Conservation (phyloP, 169 alveolate species). For the Plasmodium adleri region DNA sequence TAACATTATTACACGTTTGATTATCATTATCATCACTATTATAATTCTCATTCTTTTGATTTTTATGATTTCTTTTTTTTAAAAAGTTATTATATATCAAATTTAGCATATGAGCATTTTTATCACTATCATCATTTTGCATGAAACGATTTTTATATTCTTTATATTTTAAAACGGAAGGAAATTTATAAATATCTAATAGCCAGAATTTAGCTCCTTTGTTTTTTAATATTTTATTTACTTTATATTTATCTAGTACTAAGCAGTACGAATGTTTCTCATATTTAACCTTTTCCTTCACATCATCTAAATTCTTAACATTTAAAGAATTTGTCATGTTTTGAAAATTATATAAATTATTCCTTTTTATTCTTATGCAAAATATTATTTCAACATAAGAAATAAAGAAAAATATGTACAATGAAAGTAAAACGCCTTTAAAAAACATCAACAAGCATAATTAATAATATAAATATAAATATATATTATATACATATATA, state of each 20-base stretch:
- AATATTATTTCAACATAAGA: slow-evolving; percentile 8
- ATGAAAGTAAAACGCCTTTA: not conserved
- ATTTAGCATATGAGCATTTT: slow-evolving; percentile 2
- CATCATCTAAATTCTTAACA: slow-evolving; percentile 39
- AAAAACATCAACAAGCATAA: too few species aligned
- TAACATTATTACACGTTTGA: not conserved
- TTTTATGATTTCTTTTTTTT: not conserved
- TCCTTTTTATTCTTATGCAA: slow-evolving; percentile 6
- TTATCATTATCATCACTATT: not conserved
- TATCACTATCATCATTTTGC: not conserved
- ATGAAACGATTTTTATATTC: slow-evolving; percentile 20
- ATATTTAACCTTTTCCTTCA: slow-evolving; percentile 37
- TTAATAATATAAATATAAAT: too few species aligned
- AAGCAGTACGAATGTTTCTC: slow-evolving; percentile 40
- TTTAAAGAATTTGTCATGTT: slow-evolving; percentile 13
- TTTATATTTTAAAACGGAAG: slow-evolving; percentile 30
- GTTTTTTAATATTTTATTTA: slow-evolving; percentile 37
- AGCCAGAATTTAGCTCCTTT: slow-evolving; percentile 38
- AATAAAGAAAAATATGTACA: slow-evolving; percentile 2
- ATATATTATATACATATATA: too few species aligned
- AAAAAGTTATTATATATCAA: slow-evolving; percentile 4
- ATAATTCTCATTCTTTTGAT: not conserved
- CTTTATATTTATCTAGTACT: slow-evolving; percentile 37
- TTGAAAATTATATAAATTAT: slow-evolving; percentile 16
- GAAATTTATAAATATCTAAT: slow-evolving; percentile 45